Base-by-base conservation (phyloP, 495 filamentous ascomycete species). In the Ramalina peruviana region DNA sequence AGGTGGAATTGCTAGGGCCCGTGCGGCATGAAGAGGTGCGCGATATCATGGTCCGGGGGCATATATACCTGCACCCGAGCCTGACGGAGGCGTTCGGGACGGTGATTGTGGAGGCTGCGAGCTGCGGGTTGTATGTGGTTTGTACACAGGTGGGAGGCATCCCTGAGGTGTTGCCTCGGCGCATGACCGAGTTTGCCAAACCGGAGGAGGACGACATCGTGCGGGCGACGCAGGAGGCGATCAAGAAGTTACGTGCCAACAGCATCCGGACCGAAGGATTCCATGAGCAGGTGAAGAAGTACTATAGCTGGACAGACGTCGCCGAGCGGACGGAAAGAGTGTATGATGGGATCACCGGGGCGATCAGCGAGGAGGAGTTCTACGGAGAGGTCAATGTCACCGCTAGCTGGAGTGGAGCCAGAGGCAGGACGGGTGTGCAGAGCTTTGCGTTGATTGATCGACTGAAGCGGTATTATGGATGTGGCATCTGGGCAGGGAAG, bases 401-500 rank as follows among this genome's bases (percentile, higher is more conserved):
- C 20, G 70, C 75, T 54, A 72, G 70, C 1, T 76, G 80, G 73
- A 80, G 78, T 50, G 80, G 76, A 12, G 82, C 83, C 56, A 75
- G 83, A 44, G 87, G 87, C 40, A 70, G 85, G 37, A 81, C 83
- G 1, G 79, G 80, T 21, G 76, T 79, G 17, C 82, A 84, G 56
- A 88, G 83, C 62, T 93, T 92, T 65, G 86, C 87, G 1, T 74
- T 98, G 23, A 94, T 98, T 57, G 92, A 98, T 60, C 76, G 92
- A 17, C 63, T 98, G 20, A 98, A 98, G 65, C 68, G 89, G 23
- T 97, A 98, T 59, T 98, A 97, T 60, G 92, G 92, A n/a, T 98
- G 92, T 59, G 92, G 92, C n/a, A 88, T 97, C 37, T 98, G 92
- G 92, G 92, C 92, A 10, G 92, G 92, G 7, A 98, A 98, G 66